Evolutionary conservation across 1,284 basidiomycete genomes (phyloP).

Genomic region (Athelia psychrophila): DNA sequence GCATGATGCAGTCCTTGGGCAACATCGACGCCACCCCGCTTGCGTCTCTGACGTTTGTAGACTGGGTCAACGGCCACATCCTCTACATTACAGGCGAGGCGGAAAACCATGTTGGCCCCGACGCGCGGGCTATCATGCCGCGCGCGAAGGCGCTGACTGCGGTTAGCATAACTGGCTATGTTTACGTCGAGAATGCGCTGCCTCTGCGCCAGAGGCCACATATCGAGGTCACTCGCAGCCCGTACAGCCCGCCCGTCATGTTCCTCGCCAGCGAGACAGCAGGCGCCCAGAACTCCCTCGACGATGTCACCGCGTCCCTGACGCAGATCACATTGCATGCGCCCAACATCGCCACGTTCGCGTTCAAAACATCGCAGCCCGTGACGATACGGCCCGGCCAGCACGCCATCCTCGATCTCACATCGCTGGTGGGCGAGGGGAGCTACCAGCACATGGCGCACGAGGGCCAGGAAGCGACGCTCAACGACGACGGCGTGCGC

Average conservation of each 20-base stretch:
- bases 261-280: conserved; percentile 47
- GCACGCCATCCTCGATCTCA: conserved; percentile 52
- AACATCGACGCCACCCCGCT: conserved; percentile 57
- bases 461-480: conserved; percentile 36
- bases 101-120: conserved; percentile 43
- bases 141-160: conserved; percentile 50
- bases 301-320: conserved; percentile 29
- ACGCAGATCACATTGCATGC: conserved; percentile 42
- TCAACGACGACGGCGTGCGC: conserved; percentile 64
- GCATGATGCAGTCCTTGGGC: conserved; percentile 58
- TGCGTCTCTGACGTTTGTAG: conserved; percentile 54
- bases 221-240: conserved; percentile 35
- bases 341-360: conserved; percentile 52
- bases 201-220: conserved; percentile 44
- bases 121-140: conserved; percentile 53
- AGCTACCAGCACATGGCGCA: conserved; percentile 50
- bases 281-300: conserved; percentile 18
- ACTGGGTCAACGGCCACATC: conserved; percentile 51
- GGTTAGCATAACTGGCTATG: conserved; percentile 48
- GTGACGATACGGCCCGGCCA: conserved; percentile 48
- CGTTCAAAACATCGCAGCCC: conserved; percentile 37
- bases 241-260: conserved; percentile 59
- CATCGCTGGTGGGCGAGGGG: conserved; percentile 42
- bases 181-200: conserved; percentile 51
- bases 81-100: conserved; percentile 63